Evolutionary conservation across 1,284 basidiomycete genomes (phyloP), one percentile per base, ranked within the genome.

Genomic region (Anthracocystis panici-leucophaei): DNA sequence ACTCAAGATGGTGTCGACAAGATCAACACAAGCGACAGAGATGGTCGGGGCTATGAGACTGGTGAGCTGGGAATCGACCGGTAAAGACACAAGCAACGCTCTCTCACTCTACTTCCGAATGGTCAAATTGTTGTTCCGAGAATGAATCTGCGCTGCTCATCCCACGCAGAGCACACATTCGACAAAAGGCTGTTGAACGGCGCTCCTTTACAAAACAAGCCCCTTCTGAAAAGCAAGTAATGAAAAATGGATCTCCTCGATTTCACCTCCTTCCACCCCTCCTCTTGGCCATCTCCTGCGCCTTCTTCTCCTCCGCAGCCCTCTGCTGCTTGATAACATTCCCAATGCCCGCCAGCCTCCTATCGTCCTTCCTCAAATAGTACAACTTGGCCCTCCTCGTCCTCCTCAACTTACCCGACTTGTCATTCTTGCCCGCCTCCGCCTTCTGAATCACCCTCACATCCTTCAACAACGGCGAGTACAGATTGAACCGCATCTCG

Each of bases 401-500:
- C 42, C 82, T 71, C 38, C 76, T 61, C 48, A 85, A 58, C 31
- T 67, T 75, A 21, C 73, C 73, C 16, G 57, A 63, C 49, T 69
- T 75, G 41, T 80, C 69, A 35, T 75, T 73, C 72, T 82, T 82
- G 35, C 75, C 69, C 52, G 76, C 82, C 44, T 76, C 64, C 0
- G 83, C 83, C 49, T 77, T 68, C 61, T 79, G 70, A 35, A 85
- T 74, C 49, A 84, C 79, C 48, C 69, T 61, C 50, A 84, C 79
- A 23, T 84, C 74, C 74, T 85, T 85, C 49, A 85, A 57, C 64
- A 83, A 51, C 12, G 83, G 83, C 25, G 70, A 75, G 72, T 84
- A 85, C 20, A 84, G 65, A 49, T 77, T 78, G 71, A 83, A 84
- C 5, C 81, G 65, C 75, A 82, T 76, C 70, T 85, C 83, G n/a